Base-by-base conservation (phyloP, 352 stramenopile genomes). In the Plasmopara muralis region DNA sequence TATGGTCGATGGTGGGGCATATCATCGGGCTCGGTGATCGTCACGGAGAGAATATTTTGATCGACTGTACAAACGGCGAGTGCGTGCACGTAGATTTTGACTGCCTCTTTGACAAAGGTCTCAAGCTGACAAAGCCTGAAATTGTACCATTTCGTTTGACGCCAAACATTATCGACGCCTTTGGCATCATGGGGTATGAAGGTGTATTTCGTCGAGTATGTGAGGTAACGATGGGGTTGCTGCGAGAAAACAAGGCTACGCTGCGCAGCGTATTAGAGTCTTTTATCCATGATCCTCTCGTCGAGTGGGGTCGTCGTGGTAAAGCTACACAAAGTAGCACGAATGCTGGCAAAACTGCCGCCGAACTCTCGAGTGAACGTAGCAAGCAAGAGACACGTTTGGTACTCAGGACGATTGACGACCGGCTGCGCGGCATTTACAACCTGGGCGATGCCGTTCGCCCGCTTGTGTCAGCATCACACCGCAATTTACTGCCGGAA, bases 11-110 rank as follows among this genome's bases (percentile, higher is more conserved):
- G 68, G 89, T 99, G 30, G 95, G 95, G 14, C 94, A 99, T 62
- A 94, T 99, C 25, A 78, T 97, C 14, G 89, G 87, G 15, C 75
- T 97, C 1, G 89, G 89, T 7, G 89, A 97, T 78, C 88, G 97
- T 25, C 97, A 99, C 54, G 93, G 95, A 1, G 97, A 99, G 66
- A 99, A 99, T 65, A 98, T 99, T 60, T 69, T 99, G 12, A 94
- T 99, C 34, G 95, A 99, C 68, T 97, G 81, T 45, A 92, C 71
- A 13, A 98, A 79, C 49, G 97, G 97, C 37, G 97, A 98, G 74
- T 98, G 94, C 56, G 96, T 99, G 9, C 97, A 99, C 73, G 97
- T 99, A 44, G 97, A 99, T 68, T 99, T 99, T 75, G 95, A 98
- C 68, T 98, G 97, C 62, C 85, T 99, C 44, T 99, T 99, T 66